phyloP scores from a whole-genome alignment of 768 basidiomycete species.

The Cubamyces lactineus region DNA sequence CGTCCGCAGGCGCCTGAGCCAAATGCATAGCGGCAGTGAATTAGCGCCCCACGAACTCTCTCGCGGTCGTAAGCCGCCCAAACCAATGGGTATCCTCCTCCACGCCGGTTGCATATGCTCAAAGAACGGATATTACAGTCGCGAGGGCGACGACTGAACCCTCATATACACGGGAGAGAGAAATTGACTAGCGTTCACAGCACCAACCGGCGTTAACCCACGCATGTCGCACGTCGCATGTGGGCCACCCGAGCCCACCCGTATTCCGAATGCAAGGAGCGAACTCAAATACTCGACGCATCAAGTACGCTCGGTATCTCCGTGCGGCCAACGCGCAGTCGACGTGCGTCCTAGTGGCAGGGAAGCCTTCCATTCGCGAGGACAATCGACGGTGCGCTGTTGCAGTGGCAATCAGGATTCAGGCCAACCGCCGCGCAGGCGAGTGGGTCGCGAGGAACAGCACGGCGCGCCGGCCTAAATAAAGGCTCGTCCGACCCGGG shows the following conservation, averaged over 20 bases:
- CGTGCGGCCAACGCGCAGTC: background rate
- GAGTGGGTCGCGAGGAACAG: background rate
- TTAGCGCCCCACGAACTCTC: too few relatives aligned
- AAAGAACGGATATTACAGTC: background rate
- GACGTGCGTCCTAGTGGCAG: background rate
- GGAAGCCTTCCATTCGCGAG: too few relatives aligned
- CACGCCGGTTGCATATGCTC: background rate
- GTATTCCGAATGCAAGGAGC: too few relatives aligned
- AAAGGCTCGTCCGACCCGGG: slow-evolving; percentile 10
- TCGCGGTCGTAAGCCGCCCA: too few relatives aligned
- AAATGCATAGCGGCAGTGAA: too few relatives aligned
- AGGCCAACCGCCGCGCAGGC: too few relatives aligned
- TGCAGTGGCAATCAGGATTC: background rate
- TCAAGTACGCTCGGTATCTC: too few relatives aligned
- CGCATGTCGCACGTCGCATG: too few relatives aligned
- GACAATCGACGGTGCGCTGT: too few relatives aligned
- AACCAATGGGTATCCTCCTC: background rate
- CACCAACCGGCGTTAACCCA: background rate
- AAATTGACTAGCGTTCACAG: background rate
- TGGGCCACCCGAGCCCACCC: too few relatives aligned
- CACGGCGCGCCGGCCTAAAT: slow-evolving; percentile 6
- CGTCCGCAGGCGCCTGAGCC: too few relatives aligned
- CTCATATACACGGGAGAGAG: slow-evolving; percentile 1
- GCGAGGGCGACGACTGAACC: slow-evolving; percentile 12
- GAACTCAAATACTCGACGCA: too few relatives aligned